These are phyloP conservation scores for Solanum sparsipilum DNA, from an alignment of 257 asterid species.

Conservation along the genomic window DNA sequence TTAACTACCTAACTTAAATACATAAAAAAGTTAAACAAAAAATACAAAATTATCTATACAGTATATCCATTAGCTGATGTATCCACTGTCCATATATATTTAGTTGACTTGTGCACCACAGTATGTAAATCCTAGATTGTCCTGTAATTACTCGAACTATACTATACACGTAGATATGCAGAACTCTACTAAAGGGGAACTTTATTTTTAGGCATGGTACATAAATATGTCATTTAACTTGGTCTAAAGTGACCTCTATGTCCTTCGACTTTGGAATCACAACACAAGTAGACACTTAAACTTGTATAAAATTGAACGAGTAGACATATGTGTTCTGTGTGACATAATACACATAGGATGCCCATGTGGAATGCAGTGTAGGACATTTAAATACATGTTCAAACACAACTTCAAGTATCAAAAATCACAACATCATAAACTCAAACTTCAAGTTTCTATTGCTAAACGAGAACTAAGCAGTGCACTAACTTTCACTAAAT, in stretches of 20 bases:
- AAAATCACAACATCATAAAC: neutral
- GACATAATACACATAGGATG: neutral
- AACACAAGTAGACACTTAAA: too few species aligned
- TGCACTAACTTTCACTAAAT: neutral
- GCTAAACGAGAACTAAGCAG: neutral
- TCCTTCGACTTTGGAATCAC: neutral
- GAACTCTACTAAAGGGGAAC: neutral
- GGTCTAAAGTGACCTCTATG: neutral
- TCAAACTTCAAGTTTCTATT: neutral
- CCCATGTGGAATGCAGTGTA: neutral
- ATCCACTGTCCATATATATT: neutral
- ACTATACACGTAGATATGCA: neutral
- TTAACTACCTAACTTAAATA: neutral
- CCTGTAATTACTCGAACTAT: neutral
- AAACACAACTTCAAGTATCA: too few species aligned
- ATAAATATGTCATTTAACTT: neutral
- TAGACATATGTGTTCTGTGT: rapidly evolving
- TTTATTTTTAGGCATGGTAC: too few species aligned
- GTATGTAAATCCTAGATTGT: neutral
- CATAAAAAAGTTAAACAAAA: neutral
- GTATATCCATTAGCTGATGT: neutral
- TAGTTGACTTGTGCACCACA: neutral
- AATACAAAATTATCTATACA: neutral
- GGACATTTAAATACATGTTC: neutral
- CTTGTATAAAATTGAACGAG: neutral